Base-by-base conservation (phyloP, 768 basidiomycete species). In the Mycena floridula region DNA sequence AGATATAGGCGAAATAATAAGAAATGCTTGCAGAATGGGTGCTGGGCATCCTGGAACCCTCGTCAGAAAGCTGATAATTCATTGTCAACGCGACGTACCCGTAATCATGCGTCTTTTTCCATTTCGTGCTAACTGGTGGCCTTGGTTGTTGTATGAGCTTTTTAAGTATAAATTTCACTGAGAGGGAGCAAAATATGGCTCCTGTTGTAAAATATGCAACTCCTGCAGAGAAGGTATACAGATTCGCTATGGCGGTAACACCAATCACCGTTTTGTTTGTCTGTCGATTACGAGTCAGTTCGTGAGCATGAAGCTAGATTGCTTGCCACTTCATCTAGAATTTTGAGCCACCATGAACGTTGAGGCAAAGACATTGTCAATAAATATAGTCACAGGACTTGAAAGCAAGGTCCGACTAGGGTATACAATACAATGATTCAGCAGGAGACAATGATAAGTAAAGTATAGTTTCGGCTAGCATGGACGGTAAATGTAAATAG, bases 11-110 rank as follows among this genome's bases (percentile, higher is more conserved):
- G 7, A 77, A 79, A 55, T 75, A 83, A 63, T 72, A 89, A 2
- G 72, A 69, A 52, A 85, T 85, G 5, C 70, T 66, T 8, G 85
- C 80, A 9, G 87, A 82, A 59, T 90, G 88, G 5, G 88, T 89
- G 50, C 83, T 86, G 5, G 88, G 88, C 88, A 90, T 89, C 11
- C 88, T 89, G 56, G 39, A 46, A 12, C 20, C 21, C 43, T 42
- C 25, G 28, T 24, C 21, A 21, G 30, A n/a, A 36, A 47, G 15
- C n/a, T 22, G 37, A 23, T 9, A 42, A 28, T 6, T 22, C 12
- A 9, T 26, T 38, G 37, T 39, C 40, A 32, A 18, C 8, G 6
- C 9, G 22, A 57, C 77, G 40, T 54, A 89, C 87, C 88, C 88
- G 56, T 84, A 90, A n/a, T n/a, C n/a, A n/a, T n/a, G n/a, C n/a